Evolutionary conservation across 1,139 yeast genomes (phyloP).

Genomic region (Taiozyma sp.): DNA sequence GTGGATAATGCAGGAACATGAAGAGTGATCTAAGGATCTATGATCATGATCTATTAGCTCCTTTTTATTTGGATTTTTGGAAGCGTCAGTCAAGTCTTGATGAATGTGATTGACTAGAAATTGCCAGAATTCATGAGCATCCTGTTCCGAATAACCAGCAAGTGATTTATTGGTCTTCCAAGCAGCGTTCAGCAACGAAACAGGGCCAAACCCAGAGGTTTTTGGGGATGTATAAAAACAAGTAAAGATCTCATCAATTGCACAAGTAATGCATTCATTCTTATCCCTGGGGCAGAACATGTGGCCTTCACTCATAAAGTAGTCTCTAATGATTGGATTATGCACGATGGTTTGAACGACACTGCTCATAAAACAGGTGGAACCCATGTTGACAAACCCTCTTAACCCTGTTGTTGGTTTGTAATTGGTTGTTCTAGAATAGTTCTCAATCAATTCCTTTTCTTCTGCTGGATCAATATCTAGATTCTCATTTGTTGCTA

Average conservation of each 20-base stretch:
- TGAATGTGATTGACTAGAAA: conserved; percentile 83
- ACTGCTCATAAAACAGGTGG: conserved; percentile 94
- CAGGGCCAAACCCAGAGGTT: conserved; percentile 67
- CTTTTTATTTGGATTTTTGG: conserved; percentile 1
- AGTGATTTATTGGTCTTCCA: conserved; percentile 80
- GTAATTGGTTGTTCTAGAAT: conserved; percentile 45
- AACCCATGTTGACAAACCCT: conserved; percentile 91
- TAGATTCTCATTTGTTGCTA: conserved; percentile 3
- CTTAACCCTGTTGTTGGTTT: conserved; percentile 70
- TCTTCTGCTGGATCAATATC: conserved; percentile 4
- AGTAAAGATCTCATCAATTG: conserved; percentile 70
- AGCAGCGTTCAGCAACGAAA: conserved; percentile 67
- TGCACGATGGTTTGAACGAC: conserved; percentile 81
- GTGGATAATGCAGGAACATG: conserved; percentile 77
- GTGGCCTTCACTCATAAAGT: conserved; percentile 70
- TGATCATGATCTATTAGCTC: not conserved
- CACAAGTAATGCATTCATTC: conserved; percentile 66
- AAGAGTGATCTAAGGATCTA: conserved; percentile 7
- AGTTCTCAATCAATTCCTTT: conserved; percentile 24
- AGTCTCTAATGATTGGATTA: conserved; percentile 76
- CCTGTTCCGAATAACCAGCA: conserved; percentile 96
- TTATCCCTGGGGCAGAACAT: conserved; percentile 31
- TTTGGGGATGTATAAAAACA: conserved; percentile 33
- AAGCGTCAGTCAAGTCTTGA: conserved; percentile 30
- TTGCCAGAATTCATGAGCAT: conserved; percentile 97